Evolutionary conservation across 768 basidiomycete genomes (phyloP).

Genomic region (Lactarius quietus): DNA sequence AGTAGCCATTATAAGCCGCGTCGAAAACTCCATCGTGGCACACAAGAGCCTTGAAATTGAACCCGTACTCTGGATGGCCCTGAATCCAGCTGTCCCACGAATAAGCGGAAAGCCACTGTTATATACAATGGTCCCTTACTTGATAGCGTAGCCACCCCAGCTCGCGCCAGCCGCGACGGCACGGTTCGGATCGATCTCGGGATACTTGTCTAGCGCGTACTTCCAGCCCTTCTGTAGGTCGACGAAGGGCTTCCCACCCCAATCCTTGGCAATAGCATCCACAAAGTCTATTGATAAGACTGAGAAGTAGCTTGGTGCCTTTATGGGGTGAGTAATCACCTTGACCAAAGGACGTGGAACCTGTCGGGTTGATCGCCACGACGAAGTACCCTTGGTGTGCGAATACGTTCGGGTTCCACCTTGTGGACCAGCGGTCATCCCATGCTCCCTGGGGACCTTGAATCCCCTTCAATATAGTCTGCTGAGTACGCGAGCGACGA

Average conservation of each 20-base stretch:
- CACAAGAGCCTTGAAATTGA: constrained; percentile 87
- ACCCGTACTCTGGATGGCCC: constrained; percentile 84
- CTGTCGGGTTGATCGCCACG: constrained; percentile 89
- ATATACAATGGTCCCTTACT: constrained; percentile 41
- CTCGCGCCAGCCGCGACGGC: constrained; percentile 77
- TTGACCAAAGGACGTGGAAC: constrained; percentile 92
- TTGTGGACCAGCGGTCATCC: constrained; percentile 87
- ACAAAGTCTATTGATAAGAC: constrained; percentile 53
- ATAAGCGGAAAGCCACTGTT: constrained; percentile 7
- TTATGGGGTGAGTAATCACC: constrained; percentile 35
- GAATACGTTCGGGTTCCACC: constrained; percentile 84
- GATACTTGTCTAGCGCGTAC: constrained; percentile 58
- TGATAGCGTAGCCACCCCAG: constrained; percentile 88
- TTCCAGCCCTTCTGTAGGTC: constrained; percentile 77
- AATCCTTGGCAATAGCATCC: constrained; percentile 75
- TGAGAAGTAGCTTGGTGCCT: background rate
- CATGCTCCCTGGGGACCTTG: constrained; percentile 76
- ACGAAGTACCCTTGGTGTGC: constrained; percentile 87
- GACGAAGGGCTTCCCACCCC: constrained; percentile 83
- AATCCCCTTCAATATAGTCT: constrained; percentile 6
- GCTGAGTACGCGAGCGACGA: background rate
- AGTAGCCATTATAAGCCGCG: constrained; percentile 72
- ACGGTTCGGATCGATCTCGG: constrained; percentile 58
- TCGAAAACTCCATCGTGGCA: constrained; percentile 95
- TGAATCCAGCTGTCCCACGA: constrained; percentile 75